Base-by-base conservation (phyloP, 148 eudicot species). In the Spergularia marina region DNA sequence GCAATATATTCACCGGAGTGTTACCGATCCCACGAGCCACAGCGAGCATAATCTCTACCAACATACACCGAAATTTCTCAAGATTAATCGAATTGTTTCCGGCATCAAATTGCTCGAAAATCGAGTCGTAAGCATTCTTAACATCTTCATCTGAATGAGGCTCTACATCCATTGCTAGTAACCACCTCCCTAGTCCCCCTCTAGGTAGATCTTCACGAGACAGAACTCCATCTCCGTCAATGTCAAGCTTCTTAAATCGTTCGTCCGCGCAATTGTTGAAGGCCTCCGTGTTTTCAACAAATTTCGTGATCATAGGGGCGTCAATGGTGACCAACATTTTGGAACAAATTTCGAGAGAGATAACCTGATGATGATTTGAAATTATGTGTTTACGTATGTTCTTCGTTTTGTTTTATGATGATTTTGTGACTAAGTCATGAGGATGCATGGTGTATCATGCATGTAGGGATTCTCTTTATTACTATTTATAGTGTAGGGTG, bases 21-120 rank as follows among this genome's bases (percentile, higher is more conserved):
- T 60, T 10, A 23, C 68, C 76, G 49, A 73, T 61, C 16, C 76
- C 68, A 18, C 68, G 68, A 20, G 62, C 76, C 7, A 73, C 12
- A 1, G 68, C 76, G 12, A 73, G 57, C 68, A 61, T 73, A 13
- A 73, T 73, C 17, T 73, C 68, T 11, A 10, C 53, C 44, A 52
- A 3, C 69, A 74, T 74, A 3, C 39, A 62, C 12, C 59, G 58
- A 30, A 74, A 74, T 10, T n/a, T 62, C 13, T 62, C 59, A 7
- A 51, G 55, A 16, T 51, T 12, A 30, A 89, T 76, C 13, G 40
- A 64, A 17, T 81, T 85, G 47, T 72, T 82, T 14, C 25, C 55
- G 23, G 77, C 83, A 1, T 82, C 86, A 30, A 89, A 87, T 56
- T 65, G 74, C 8, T 80, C 82, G 49, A 85, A 87, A 34, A 87